Conservation (phyloP, 148 eudicot genomes). For the Rhododendron ovatum region DNA sequence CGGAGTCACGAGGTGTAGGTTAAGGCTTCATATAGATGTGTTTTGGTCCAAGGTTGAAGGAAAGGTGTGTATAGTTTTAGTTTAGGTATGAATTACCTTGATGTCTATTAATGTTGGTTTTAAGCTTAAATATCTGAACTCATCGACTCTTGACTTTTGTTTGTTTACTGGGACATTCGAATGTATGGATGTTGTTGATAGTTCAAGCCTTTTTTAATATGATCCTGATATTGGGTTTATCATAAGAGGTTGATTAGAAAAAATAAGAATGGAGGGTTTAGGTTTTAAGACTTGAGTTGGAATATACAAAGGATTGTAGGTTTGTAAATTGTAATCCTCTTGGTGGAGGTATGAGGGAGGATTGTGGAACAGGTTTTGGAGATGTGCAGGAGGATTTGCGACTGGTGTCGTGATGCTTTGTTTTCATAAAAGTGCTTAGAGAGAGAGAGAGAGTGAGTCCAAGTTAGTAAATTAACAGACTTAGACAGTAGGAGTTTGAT, state of each 20-base stretch:
- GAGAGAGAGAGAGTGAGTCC: too few species aligned
- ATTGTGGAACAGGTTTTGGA: too few species aligned
- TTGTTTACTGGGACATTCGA: conserved; percentile 63
- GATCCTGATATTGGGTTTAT: conserved; percentile 48
- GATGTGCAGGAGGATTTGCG: too few species aligned
- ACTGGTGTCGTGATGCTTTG: too few species aligned
- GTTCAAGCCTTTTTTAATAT: conserved; percentile 25
- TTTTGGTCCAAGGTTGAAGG: conserved; percentile 58
- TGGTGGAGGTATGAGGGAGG: conserved; percentile 18
- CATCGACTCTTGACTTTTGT: conserved; percentile 39
- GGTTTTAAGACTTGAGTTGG: conserved; percentile 38
- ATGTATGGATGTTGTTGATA: conserved; percentile 28
- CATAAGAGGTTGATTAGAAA: conserved; percentile 33
- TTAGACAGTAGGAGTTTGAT: too few species aligned
- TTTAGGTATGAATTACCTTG: conserved; percentile 22
- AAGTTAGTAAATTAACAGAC: too few species aligned
- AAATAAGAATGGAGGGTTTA: conserved; percentile 20
- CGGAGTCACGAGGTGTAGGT: background rate
- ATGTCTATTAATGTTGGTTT: conserved; percentile 39
- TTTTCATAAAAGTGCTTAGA: too few species aligned
- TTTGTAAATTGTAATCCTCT: conserved; percentile 48
- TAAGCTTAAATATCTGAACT: conserved; percentile 55
- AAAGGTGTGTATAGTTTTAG: conserved; percentile 66
- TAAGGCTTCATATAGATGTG: conserved; percentile 39
- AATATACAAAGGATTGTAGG: conserved; percentile 42